phyloP scores from a whole-genome alignment of 2,329 filamentous ascomycete genomes.

The Torrubiellomyces zombiae region DNA sequence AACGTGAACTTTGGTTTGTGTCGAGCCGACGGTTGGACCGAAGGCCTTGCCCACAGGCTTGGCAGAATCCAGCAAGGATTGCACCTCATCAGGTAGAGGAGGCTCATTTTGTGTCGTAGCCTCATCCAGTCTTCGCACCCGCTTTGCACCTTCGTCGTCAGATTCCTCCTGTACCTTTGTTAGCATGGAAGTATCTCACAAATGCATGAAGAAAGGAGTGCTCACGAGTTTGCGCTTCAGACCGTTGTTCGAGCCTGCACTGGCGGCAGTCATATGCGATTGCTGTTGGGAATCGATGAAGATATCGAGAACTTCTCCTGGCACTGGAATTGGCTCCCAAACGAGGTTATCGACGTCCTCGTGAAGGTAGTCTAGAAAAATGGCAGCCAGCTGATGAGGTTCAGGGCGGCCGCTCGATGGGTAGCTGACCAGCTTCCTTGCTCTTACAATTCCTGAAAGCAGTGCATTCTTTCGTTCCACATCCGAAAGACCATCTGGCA shows the following conservation, averaged over 20 bases:
- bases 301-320: slow-evolving; percentile 30
- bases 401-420: slow-evolving; percentile 21
- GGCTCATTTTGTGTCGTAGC: slow-evolving; percentile 10
- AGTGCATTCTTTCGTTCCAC: slow-evolving; percentile 32
- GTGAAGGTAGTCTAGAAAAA: slow-evolving; percentile 29
- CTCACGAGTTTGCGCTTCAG: slow-evolving; percentile 35
- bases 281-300: slow-evolving; percentile 22
- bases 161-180: slow-evolving; percentile 14
- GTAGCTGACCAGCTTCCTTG: slow-evolving; percentile 21
- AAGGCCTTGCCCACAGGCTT: slow-evolving; percentile 4
- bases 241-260: slow-evolving; percentile 9
- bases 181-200: too few species aligned
- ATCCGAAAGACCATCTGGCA: slow-evolving; percentile 17
- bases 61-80: slow-evolving; percentile 12
- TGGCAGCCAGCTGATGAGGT: slow-evolving; percentile 28
- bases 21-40: slow-evolving; percentile 5
- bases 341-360: slow-evolving; percentile 17
- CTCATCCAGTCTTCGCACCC: slow-evolving; percentile 11
- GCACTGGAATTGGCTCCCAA: slow-evolving; percentile 31
- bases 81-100: slow-evolving; percentile 16
- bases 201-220: slow-evolving; percentile 1
- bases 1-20: slow-evolving; percentile 11
- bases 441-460: slow-evolving; percentile 19
- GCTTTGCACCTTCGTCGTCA: slow-evolving; percentile 13
- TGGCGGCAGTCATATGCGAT: slow-evolving; percentile 12